These are phyloP conservation scores for Annulohypoxylon truncatum DNA, from an alignment of 2,329 filamentous ascomycete species.

Conservation along the genomic window DNA sequence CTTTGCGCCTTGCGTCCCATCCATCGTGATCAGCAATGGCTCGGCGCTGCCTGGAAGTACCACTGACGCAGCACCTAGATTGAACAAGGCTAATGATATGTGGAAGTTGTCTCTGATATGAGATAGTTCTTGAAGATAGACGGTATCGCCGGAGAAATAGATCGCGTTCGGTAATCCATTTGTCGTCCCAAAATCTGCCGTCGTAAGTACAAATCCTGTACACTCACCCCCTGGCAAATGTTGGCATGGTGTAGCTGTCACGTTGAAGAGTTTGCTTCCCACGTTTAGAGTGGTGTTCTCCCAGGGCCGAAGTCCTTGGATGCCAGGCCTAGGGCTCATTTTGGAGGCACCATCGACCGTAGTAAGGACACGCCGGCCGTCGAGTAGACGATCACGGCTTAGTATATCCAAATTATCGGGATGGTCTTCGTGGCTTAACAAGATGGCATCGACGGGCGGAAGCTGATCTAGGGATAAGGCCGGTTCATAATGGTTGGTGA, in stretches of 20 bases:
- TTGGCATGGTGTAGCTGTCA: slow-evolving; percentile 58
- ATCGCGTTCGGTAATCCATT: slow-evolving; percentile 58
- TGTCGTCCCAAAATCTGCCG: slow-evolving; percentile 52
- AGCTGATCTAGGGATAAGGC: slow-evolving; percentile 54
- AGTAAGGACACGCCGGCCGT: slow-evolving; percentile 60
- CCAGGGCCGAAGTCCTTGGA: slow-evolving; percentile 55
- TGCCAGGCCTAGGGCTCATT: slow-evolving; percentile 56
- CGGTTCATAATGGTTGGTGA: slow-evolving; percentile 51
- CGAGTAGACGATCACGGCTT: slow-evolving; percentile 56
- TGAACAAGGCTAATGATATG: slow-evolving; percentile 55
- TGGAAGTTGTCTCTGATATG: slow-evolving; percentile 53
- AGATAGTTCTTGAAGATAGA: slow-evolving; percentile 57
- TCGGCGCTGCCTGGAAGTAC: slow-evolving; percentile 39
- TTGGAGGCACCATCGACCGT: slow-evolving; percentile 59
- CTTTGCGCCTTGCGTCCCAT: slow-evolving; percentile 54
- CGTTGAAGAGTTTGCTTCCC: slow-evolving; percentile 51
- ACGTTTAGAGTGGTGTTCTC: slow-evolving; percentile 48
- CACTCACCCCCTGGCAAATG: slow-evolving; percentile 59
- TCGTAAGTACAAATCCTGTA: slow-evolving; percentile 58
- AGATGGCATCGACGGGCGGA: slow-evolving; percentile 60
- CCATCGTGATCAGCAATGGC: slow-evolving; percentile 57
- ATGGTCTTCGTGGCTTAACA: slow-evolving; percentile 64
- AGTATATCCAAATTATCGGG: slow-evolving; percentile 61
- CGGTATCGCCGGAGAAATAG: slow-evolving; percentile 62
- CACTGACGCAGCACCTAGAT: slow-evolving; percentile 53